Base-by-base conservation (phyloP, 352 stramenopile species). In the Phytopythium vexans region DNA sequence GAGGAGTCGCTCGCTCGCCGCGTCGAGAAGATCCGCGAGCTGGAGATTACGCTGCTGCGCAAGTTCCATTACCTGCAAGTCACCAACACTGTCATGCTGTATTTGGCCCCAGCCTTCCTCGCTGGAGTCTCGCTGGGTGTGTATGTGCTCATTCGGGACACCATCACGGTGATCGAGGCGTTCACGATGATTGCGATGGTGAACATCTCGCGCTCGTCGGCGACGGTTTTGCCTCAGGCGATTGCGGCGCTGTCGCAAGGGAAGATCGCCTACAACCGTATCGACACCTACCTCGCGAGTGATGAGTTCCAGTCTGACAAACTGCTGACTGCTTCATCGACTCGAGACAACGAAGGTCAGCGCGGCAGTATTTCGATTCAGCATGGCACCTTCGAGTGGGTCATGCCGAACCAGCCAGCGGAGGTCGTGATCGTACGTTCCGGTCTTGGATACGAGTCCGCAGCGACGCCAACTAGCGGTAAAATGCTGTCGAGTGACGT, bases 361-460 rank as follows among this genome's bases (percentile, higher is more conserved):
- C 36, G 9, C 6, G 60, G 60, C n/a, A 52, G 50, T 0, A 66
- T 72, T 14, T 62, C 52, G 1, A 48, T 69, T 33, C 31, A 34
- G 1, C 44, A 65, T 31, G 64, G 46, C 11, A 51, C 61, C 21
- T 72, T 68, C 34, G 33, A 39, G 12, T 72, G 60, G 64, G 35
- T 63, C 10, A 43, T 52, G 9, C 12, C 39, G 1, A 52, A 38
- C 11, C 54, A 77, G 21, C 68, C 81, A 32, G 52, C 93, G 27
- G 76, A 74, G 41, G 65, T 68, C 3, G 92, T 94, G 50, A 51
- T 95, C 15, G 57, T 79, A 6, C 54, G 94, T 11, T 67, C 70
- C 11, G 56, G 45, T 38, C 42, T 39, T 16, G 37, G 51, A 35
- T n/a, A 48, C 12, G 32, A 45, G 14, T 57, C 47, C 7, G 51